phyloP scores from a whole-genome alignment of 495 filamentous ascomycete genomes.

The Aspergillus sparsus region DNA sequence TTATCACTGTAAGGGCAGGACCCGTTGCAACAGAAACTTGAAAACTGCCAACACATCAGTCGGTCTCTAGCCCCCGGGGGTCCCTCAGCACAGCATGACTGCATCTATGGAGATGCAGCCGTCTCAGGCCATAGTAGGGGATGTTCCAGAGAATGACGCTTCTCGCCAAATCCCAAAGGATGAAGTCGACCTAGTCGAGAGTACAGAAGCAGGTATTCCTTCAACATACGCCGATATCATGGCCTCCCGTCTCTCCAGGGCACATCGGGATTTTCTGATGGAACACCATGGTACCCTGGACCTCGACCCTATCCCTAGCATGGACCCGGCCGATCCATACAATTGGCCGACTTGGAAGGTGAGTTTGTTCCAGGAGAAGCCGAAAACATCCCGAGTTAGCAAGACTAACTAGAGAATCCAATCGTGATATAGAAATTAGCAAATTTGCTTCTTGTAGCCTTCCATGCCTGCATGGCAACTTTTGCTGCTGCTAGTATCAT shows the following conservation, averaged over 20 bases:
- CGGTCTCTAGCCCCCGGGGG: neutral
- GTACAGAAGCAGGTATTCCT: constrained; percentile 30
- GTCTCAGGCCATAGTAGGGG: constrained; percentile 16
- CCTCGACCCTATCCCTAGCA: constrained; percentile 53
- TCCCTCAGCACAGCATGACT: constrained; percentile 24
- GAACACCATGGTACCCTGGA: constrained; percentile 56
- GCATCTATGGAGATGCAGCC: constrained; percentile 27
- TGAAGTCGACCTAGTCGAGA: constrained; percentile 39
- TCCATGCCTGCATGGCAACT: constrained; percentile 58
- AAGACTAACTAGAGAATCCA: neutral
- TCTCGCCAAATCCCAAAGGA: constrained; percentile 25
- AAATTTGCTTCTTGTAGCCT: constrained; percentile 55
- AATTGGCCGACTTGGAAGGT: constrained; percentile 62
- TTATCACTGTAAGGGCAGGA: constrained; percentile 1
- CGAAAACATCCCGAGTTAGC: neutral
- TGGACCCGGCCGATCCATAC: constrained; percentile 54
- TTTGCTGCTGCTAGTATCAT: constrained; percentile 56
- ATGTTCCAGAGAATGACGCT: constrained; percentile 12
- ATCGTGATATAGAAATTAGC: constrained; percentile 46
- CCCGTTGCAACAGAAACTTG: neutral
- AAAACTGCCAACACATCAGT: neutral
- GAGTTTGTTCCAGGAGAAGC: constrained; percentile 10
- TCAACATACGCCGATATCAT: constrained; percentile 35
- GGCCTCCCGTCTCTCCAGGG: constrained; percentile 34
- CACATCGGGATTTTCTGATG: constrained; percentile 54